Base-by-base conservation (phyloP, 495 filamentous ascomycete species). In the Sabuloglossum arenarium region DNA sequence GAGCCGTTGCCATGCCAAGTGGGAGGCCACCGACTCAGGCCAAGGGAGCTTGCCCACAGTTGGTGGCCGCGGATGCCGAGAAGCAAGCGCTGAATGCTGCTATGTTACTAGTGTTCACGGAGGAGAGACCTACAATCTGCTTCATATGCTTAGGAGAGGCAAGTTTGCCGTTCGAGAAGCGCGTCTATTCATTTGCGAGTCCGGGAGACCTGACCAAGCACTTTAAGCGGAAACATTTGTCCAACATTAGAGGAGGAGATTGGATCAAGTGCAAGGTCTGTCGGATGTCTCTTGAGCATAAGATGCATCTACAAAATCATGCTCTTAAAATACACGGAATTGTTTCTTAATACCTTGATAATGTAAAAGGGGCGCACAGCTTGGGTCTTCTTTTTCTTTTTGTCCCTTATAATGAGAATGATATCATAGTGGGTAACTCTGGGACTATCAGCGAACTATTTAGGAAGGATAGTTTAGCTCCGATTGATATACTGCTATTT, bases 221-320 rank as follows among this genome's bases (percentile, higher is more conserved):
- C 57, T 70, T 73, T 27, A 69, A 69, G 60, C 60, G 64, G 56
- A 70, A 71, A 56, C 60, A 72, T 61, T 60, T 71, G 28, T 9
- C 53, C 23, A 54, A 66, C 30, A 31, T 31, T 31, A 31, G 30
- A 31, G 30, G 10, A 31, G 30, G 10, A 5, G 10, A 31, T 31
- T 57, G 49, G 57, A 39, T 59, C 54, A 1, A 56, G 51, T 63
- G 60, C 37, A 54, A 59, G 60, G 47, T 58, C 32, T 61, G n/a
- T 63, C 53, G 28, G 59, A 58, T 67, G 43, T 19, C 14, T 12
- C 53, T 67, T 4, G 29, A 61, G 16, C 31, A 61, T 52, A 63
- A 63, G 56, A 54, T 58, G 56, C 60, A 67, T 61, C 59, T 56
- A 45, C 59, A 61, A 28, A 59, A 43, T 47, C 42, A 64, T 59